Base-by-base conservation (phyloP, 805 yeast genomes). In the Saccharomyces cerevisiae region DNA sequence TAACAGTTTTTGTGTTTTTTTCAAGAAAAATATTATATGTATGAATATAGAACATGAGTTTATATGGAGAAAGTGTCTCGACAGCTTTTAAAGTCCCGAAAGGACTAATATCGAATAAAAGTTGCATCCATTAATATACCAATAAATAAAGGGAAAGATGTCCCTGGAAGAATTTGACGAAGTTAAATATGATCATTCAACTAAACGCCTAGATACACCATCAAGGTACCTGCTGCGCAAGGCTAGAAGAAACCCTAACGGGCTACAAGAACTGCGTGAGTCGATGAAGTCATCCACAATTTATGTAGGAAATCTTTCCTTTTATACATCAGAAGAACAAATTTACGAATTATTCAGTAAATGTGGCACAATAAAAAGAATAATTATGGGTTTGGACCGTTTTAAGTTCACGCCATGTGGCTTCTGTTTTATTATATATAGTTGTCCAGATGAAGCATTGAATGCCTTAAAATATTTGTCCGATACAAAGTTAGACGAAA, bases 331-430 rank as follows among this genome's bases (percentile, higher is more conserved):
- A 0, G 99, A 94, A 69, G 99, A 94, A 68, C 97, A 92, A 70
- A 81, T 92, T 14, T 85, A 84, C 67, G 98, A 91, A 69, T 72
- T 94, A 51, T 89, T 94, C 65, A 79, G 86, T 57, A 85, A 86
- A 68, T 83, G 88, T 60, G 98, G 97, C 1, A 75, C 80, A 14
- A 83, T 92, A 43, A 81, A 81, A 59, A 78, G 85, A 64, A 87
- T 91, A 46, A 83, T 92, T 51, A 94, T 94, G 98, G 99, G 99
- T 0, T 78, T 94, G 41, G 97, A 94, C 69, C 79, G 97, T 59
- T 84, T 85, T 67, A 86, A 87, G 60, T 82, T 85, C 63, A 91
- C 97, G 1, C 99, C 99, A 1, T 91, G 98, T 67, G 98, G 99
- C 17, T 92, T 94, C 70, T 91, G 97, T 67, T 94, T 94, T 67